phyloP scores from a whole-genome alignment of 805 yeast species.

The Candida ficus region DNA sequence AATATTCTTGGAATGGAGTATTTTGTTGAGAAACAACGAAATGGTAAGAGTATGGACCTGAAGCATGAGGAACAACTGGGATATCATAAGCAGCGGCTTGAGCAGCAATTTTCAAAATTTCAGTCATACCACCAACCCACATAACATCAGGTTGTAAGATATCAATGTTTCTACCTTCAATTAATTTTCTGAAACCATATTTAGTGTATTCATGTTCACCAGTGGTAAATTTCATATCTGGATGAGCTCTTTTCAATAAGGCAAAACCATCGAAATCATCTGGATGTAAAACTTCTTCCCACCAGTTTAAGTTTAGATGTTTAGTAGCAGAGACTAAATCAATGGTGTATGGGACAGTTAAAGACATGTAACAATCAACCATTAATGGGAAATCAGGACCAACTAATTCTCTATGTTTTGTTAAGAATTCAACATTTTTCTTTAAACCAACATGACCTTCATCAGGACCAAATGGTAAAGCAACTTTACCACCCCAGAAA shows the following conservation, averaged over 20 bases:
- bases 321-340: constrained; percentile 39
- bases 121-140: constrained; percentile 53
- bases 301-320: constrained; percentile 47
- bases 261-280: constrained; percentile 47
- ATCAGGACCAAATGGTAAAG: constrained; percentile 45
- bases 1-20: constrained; percentile 48
- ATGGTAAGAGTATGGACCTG: constrained; percentile 50
- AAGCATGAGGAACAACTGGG: constrained; percentile 49
- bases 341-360: constrained; percentile 43
- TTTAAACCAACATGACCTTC: constrained; percentile 43
- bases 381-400: constrained; percentile 50
- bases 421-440: constrained; percentile 41
- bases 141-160: constrained; percentile 48
- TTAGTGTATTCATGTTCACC: constrained; percentile 50
- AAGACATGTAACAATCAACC: constrained; percentile 51
- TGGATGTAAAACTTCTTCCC: constrained; percentile 47
- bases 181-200: constrained; percentile 45
- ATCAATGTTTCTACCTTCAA: constrained; percentile 43
- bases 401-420: constrained; percentile 38
- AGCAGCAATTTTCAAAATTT: constrained; percentile 38
- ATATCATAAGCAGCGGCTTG: constrained; percentile 50
- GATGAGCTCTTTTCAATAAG: constrained; percentile 40
- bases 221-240: constrained; percentile 44
- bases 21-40: constrained; percentile 44
- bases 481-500: constrained; percentile 50